These are phyloP conservation scores for Pelargonium citronellum DNA, from an alignment of 441 rosid species.

Conservation along the genomic window DNA sequence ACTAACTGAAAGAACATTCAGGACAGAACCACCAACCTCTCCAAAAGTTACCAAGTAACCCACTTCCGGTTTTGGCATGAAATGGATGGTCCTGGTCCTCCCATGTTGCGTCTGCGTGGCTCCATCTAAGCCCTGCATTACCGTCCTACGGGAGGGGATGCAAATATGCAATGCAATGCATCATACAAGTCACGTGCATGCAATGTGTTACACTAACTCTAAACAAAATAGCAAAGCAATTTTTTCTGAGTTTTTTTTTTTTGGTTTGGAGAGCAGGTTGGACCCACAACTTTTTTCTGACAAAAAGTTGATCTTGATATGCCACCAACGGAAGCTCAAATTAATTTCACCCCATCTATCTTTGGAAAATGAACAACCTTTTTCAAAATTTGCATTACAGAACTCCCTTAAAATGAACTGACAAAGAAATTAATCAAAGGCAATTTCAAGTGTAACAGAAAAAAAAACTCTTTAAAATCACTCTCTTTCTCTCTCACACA, in stretches of 20 bases:
- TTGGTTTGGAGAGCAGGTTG: conserved; percentile 5
- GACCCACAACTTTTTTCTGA: conserved; percentile 20
- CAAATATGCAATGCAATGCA: neutral
- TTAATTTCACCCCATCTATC: conserved; percentile 16
- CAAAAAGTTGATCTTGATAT: conserved; percentile 33
- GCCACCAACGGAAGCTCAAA: conserved; percentile 22
- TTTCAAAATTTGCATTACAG: conserved; percentile 11
- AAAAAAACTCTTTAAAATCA: neutral
- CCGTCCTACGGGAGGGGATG: neutral
- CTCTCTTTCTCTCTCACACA: conserved; percentile 8
- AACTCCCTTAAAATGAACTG: conserved; percentile 2
- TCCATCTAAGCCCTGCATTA: neutral
- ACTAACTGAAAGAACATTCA: no score
- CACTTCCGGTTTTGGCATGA: neutral
- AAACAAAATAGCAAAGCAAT: conserved; percentile 7
- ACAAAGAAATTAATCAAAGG: neutral
- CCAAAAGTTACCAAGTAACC: neutral
- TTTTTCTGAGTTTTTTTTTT: no score
- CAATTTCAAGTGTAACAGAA: neutral
- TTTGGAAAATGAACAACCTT: conserved; percentile 5
- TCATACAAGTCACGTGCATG: conserved; percentile 20
- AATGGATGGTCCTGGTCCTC: neutral
- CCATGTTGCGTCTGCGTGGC: neutral
- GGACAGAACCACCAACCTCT: neutral
- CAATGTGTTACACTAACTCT: conserved; percentile 13